Conservation (phyloP, 2,329 filamentous ascomycete genomes). For the Cordyceps sp. region DNA sequence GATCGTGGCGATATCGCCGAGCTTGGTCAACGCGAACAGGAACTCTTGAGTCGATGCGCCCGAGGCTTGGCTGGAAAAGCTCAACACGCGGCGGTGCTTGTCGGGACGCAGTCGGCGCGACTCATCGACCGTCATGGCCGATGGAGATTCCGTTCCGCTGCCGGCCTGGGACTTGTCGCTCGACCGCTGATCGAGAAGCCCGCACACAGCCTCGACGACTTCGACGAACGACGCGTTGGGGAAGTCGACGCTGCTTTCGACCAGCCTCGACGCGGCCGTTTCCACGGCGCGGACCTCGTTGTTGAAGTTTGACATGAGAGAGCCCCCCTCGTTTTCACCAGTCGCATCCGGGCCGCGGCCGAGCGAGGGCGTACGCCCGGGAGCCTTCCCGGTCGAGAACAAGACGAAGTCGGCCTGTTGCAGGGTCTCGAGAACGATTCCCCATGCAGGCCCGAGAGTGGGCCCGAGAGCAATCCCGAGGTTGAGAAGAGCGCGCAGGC, state of each 20-base stretch:
- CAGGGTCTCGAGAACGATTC: constrained; percentile 78
- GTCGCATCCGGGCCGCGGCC: constrained; percentile 27
- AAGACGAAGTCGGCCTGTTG: constrained; percentile 87
- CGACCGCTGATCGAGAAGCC: constrained; percentile 38
- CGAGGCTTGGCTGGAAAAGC: constrained; percentile 25
- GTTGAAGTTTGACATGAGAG: constrained; percentile 49
- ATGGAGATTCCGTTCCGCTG: constrained; percentile 6
- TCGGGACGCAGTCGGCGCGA: constrained; percentile 19
- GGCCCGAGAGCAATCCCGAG: constrained; percentile 87
- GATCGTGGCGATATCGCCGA: constrained; percentile 55
- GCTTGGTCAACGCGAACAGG: constrained; percentile 54
- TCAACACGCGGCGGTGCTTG: constrained; percentile 28
- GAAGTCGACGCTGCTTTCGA: constrained; percentile 87
- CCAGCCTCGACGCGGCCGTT: constrained; percentile 66
- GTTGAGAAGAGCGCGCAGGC: constrained; percentile 81
- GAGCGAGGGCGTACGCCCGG: constrained; percentile 32
- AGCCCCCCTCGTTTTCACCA: constrained; percentile 29
- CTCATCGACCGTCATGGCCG: constrained; percentile 4
- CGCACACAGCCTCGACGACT: constrained; percentile 60
- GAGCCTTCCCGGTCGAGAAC: constrained; percentile 41
- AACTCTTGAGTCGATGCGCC: constrained; percentile 42
- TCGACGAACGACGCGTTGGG: constrained; percentile 67
- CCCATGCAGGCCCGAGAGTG: constrained; percentile 71
- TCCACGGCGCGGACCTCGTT: constrained; percentile 79
- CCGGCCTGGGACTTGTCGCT: constrained; percentile 7